A percentile compares a stretch with the other conserved stretches of the same genome.
Conservation (phyloP, 352 stramenopile species). For the Phytophthora palmivora region DNA sequence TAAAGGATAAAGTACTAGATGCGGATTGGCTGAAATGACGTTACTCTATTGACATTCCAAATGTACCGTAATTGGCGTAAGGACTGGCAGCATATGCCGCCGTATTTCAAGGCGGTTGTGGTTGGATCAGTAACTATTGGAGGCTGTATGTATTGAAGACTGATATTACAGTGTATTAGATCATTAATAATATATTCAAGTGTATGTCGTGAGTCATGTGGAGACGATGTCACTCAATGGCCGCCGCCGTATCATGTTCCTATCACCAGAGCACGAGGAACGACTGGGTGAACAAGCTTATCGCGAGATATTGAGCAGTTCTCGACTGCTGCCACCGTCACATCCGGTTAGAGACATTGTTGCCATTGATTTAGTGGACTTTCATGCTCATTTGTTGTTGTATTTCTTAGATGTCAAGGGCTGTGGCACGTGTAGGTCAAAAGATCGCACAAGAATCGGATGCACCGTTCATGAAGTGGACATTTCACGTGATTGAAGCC, state of each 20-base stretch:
- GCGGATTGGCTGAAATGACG: conserved; percentile 6
- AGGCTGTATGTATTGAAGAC: conserved; percentile 29
- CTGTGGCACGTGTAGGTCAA: conserved; percentile 59
- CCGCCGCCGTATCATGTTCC: conserved; percentile 67
- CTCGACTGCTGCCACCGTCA: conserved; percentile 48
- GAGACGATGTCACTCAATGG: conserved; percentile 72
- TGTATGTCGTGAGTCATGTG: conserved; percentile 53
- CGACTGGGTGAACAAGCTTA: conserved; percentile 58
- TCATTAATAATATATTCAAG: neutral
- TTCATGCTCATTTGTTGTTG: neutral
- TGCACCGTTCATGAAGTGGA: conserved; percentile 68
- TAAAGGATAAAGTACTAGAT: no score
- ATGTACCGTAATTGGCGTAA: conserved; percentile 25
- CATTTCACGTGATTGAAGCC: conserved; percentile 73
- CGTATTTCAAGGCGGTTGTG: conserved; percentile 42
- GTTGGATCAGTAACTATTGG: conserved; percentile 35
- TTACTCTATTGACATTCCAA: neutral
- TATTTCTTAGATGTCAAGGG: conserved; percentile 53
- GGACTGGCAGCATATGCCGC: conserved; percentile 40
- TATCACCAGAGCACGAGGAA: conserved; percentile 60
- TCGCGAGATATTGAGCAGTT: conserved; percentile 50
- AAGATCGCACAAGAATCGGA: conserved; percentile 59
- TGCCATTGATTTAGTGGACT: no score
- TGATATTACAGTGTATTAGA: neutral
- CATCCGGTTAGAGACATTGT: conserved; percentile 59